phyloP scores from a whole-genome alignment of 2,329 filamentous ascomycete species.

The Teratosphaeria pseudoeucalypti region DNA sequence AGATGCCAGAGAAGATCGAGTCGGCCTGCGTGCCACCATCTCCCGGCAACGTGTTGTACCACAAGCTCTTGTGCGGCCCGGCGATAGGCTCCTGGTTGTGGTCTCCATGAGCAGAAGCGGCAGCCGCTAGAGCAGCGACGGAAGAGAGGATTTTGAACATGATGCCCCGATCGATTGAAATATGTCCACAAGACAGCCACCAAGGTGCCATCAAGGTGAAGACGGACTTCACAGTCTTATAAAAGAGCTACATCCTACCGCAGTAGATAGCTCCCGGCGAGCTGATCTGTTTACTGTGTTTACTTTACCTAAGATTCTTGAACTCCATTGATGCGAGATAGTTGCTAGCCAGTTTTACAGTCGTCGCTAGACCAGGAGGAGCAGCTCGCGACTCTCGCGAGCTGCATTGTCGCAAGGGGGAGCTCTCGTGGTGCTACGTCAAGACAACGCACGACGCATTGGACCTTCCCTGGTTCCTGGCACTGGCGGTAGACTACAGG shows the following conservation, averaged over 20 bases:
- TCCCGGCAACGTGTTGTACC: constrained; percentile 75
- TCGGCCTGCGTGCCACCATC: constrained; percentile 79
- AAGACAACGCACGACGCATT: not conserved
- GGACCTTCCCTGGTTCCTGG: not conserved
- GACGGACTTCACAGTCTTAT: not conserved
- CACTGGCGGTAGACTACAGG: not conserved
- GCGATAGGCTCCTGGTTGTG: constrained; percentile 48
- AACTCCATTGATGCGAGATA: not conserved
- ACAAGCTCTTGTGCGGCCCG: constrained; percentile 63
- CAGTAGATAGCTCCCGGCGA: not conserved
- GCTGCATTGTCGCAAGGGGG: not conserved
- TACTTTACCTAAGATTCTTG: not conserved
- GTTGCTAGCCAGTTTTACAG: not conserved
- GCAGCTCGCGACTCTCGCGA: not conserved
- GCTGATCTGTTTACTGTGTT: not conserved
- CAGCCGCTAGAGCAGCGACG: constrained; percentile 30
- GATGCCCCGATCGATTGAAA: not conserved
- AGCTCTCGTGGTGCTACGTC: not conserved
- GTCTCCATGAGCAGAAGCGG: constrained; percentile 48
- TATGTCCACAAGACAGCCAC: constrained; percentile 2
- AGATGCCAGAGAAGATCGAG: constrained; percentile 80
- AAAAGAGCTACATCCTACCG: not conserved
- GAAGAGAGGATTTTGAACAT: constrained; percentile 16
- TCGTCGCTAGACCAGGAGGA: not conserved
- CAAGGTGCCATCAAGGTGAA: constrained; percentile 7